These are phyloP conservation scores for Trichomonas vaginalis DNA, from an alignment of 208 protist genomes.

Conservation along the genomic window DNA sequence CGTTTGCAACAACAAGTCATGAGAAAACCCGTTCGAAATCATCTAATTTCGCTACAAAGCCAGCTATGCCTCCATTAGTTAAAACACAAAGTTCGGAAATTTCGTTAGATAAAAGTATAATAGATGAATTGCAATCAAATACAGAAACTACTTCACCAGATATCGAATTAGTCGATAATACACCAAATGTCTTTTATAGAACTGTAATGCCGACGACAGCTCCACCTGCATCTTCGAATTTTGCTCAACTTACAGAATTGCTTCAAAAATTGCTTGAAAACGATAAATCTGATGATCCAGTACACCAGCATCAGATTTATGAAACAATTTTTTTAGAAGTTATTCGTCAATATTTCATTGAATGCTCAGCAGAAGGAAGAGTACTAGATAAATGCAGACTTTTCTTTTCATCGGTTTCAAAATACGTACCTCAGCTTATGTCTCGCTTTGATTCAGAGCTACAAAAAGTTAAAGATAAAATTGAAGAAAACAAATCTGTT, in stretches of 20 bases:
- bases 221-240: background rate
- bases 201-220: background rate
- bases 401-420: background rate
- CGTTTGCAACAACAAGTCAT: background rate
- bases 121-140: background rate
- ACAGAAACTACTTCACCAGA: background rate
- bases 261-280: background rate
- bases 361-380: background rate
- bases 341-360: slow-evolving; percentile 9
- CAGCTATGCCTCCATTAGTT: background rate
- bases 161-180: background rate
- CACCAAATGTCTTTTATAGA: background rate
- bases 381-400: background rate
- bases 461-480: background rate
- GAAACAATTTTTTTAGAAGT: background rate
- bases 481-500: background rate
- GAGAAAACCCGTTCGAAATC: background rate
- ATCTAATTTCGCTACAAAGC: background rate
- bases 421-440: background rate
- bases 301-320: background rate
- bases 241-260: background rate
- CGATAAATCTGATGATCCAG: background rate
- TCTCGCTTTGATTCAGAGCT: background rate
- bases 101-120: background rate
- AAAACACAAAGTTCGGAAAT: background rate